Base-by-base conservation (phyloP, 306 rosid species). In the Castanospermum australe region DNA sequence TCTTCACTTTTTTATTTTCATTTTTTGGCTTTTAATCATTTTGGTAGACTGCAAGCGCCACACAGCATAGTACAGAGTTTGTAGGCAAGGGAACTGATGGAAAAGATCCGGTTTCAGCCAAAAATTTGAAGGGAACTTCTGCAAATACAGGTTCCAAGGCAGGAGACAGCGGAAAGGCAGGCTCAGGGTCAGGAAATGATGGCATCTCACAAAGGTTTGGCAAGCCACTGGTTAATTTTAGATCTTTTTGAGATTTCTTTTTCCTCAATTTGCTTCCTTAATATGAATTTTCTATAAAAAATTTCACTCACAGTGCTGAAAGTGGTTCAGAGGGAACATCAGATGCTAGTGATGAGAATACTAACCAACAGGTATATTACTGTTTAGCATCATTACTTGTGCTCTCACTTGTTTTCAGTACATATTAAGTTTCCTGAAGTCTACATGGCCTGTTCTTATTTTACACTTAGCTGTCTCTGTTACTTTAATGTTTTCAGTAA, bases 271-370 rank as follows among this genome's bases (percentile, higher is more conserved):
- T 48, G 22, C 18, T 69, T 74, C 57, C 71, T 67, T 65, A 39
- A 20, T 50, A 33, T 61, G 69, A 44, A 67, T 38, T 61, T 75
- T 73, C 4, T n/a, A 8, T 25, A 6, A 54, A 52, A 70, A 14
- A 5, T 33, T 71, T 65, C 48, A 35, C 52, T 60, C n/a, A 51
- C 81, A 95, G 99, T 83, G 96, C 51, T 42, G 99, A 93, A 68
- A 95, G 99, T 80, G 97, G 92, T 71, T 87, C 90, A 0, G 99
- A 95, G 85, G 98, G 89, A 64, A 91, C 96, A 67, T 95, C 99
- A 33, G 93, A 93, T 72, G 94, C 81, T 25, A 91, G 96, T 18
- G 99, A 95, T 35, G 99, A 95, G 80, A 88, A 91, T 82, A 77
- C 78, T 39, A 87, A 91, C 86, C 95, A 87, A 50, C 98, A 89